Conservation (phyloP, 2,329 filamentous ascomycete species). For the Coniochaeta pulveracea region DNA sequence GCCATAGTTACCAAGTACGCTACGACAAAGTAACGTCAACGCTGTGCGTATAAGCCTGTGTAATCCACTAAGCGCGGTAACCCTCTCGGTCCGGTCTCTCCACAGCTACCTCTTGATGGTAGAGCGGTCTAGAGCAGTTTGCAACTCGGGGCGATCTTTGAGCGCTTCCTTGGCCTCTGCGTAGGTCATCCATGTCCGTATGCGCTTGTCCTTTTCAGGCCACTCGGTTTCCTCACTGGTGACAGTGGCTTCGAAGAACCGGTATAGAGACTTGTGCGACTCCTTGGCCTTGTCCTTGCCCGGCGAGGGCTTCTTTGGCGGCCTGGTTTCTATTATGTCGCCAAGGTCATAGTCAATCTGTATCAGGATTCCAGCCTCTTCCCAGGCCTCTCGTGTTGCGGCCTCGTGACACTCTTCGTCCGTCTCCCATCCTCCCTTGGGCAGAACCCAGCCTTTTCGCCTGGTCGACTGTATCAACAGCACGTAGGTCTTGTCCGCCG, state of each 20-base stretch:
- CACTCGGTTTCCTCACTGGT: constrained; percentile 75
- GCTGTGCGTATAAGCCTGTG: too few species aligned
- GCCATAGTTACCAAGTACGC: too few species aligned
- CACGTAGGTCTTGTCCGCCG: constrained; percentile 74
- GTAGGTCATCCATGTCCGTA: constrained; percentile 83
- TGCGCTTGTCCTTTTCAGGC: constrained; percentile 90
- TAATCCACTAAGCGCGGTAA: too few species aligned
- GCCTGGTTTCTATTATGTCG: constrained; percentile 71
- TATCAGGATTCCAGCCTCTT: constrained; percentile 88
- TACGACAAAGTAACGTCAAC: too few species aligned
- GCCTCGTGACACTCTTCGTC: constrained; percentile 83
- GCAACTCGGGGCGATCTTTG: constrained; percentile 69
- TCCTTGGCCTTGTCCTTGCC: constrained; percentile 40
- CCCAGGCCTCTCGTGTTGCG: constrained; percentile 88
- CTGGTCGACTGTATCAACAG: constrained; percentile 88
- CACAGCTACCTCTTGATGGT: constrained; percentile 44
- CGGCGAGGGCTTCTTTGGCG: constrained; percentile 54
- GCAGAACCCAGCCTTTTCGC: constrained; percentile 88
- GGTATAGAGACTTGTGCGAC: constrained; percentile 52
- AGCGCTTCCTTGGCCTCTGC: constrained; percentile 69
- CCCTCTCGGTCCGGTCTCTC: not conserved
- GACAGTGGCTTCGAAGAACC: constrained; percentile 83
- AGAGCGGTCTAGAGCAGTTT: constrained; percentile 77
- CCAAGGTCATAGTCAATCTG: constrained; percentile 78
- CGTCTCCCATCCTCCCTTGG: constrained; percentile 95